Conservation (phyloP, 1,284 basidiomycete species). For the Inonotus obliquus region DNA sequence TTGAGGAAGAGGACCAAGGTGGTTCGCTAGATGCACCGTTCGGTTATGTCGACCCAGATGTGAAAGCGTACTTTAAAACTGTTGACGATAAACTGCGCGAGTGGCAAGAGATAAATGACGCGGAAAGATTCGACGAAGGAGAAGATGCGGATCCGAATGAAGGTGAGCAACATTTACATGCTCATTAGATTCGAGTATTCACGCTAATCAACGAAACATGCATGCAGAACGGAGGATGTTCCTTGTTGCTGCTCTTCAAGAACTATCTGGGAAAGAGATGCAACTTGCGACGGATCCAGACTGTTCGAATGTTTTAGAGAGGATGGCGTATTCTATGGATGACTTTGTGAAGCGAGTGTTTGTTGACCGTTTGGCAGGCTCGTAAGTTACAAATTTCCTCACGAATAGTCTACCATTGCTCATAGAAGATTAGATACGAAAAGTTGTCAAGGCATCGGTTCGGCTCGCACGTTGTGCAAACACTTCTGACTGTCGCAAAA, state of each 20-base stretch:
- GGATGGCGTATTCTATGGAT: slow-evolving; percentile 88
- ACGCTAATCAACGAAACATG: not conserved
- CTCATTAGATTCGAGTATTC: not conserved
- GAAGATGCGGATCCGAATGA: slow-evolving; percentile 67
- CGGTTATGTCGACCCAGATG: slow-evolving; percentile 80
- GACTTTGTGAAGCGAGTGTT: slow-evolving; percentile 89
- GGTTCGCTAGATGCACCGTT: slow-evolving; percentile 72
- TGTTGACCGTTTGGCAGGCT: slow-evolving; percentile 77
- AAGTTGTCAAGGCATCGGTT: slow-evolving; percentile 75
- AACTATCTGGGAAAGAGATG: slow-evolving; percentile 84
- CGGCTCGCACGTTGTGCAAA: slow-evolving; percentile 91
- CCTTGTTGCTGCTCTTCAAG: slow-evolving; percentile 76
- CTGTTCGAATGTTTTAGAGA: slow-evolving; percentile 82
- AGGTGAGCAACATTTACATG: slow-evolving; percentile 42
- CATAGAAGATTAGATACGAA: slow-evolving; percentile 47
- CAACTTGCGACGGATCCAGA: slow-evolving; percentile 89
- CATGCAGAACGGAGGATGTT: slow-evolving; percentile 74
- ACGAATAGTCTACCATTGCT: slow-evolving; percentile 6
- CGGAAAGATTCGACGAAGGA: slow-evolving; percentile 34
- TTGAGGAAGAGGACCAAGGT: slow-evolving; percentile 20
- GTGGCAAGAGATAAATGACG: slow-evolving; percentile 60
- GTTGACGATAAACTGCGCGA: slow-evolving; percentile 83
- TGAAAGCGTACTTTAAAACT: slow-evolving; percentile 88
- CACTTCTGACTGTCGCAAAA: slow-evolving; percentile 68
- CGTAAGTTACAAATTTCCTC: slow-evolving; percentile 50